Conservation (phyloP, 179 eudicot species). For the Pouteria campechiana region DNA sequence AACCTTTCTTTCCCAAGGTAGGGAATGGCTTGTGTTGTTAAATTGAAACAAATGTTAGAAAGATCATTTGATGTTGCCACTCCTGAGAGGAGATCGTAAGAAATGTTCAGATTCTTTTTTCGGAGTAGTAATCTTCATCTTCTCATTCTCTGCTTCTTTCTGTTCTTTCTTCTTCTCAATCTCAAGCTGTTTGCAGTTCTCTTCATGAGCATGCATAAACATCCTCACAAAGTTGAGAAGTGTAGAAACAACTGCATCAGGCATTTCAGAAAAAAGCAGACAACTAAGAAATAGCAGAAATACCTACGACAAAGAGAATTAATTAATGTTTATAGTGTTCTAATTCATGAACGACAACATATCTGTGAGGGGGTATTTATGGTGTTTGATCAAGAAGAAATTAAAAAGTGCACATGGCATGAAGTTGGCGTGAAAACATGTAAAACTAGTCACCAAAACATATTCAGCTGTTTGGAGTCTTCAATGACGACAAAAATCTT, state of each 20-base stretch:
- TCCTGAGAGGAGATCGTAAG: not conserved
- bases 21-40: too few relatives aligned
- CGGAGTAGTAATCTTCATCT: conserved; percentile 15
- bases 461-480: too few relatives aligned
- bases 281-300: not conserved
- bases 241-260: conserved; percentile 64
- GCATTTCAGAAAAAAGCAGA: not conserved
- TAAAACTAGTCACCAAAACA: too few relatives aligned
- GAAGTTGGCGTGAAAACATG: too few relatives aligned
- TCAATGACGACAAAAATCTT: too few relatives aligned
- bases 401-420: too few relatives aligned
- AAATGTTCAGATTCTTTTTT: conserved; percentile 10
- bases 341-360: too few relatives aligned
- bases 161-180: conserved; percentile 69
- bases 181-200: conserved; percentile 74
- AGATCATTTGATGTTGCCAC: not conserved
- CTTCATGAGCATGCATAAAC: conserved; percentile 64
- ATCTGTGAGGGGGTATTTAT: too few relatives aligned
- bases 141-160: conserved; percentile 63
- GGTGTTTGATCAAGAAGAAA: too few relatives aligned
- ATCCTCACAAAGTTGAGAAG: conserved; percentile 71
- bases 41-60: too few relatives aligned
- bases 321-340: too few relatives aligned
- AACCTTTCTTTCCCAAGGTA: too few relatives aligned
- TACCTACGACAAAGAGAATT: not conserved